Base-by-base conservation (phyloP, 148 eudicot species). In the Camellia lanceoleosa region DNA sequence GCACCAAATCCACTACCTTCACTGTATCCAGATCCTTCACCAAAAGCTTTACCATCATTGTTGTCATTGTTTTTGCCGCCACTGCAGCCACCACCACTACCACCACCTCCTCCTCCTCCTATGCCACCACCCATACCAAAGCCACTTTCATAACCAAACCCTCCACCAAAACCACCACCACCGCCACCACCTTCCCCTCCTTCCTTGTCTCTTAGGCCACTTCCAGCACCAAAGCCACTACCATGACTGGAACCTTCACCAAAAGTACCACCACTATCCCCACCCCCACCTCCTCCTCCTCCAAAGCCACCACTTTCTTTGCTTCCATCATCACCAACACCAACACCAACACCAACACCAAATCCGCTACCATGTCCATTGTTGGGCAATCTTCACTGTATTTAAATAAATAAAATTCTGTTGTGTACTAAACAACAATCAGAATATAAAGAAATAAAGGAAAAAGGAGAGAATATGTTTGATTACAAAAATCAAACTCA, bases 311-410 rank as follows among this genome's bases (percentile, higher is more conserved):
- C 69, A 42, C 20, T 58, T 41, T 18, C 64, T 6, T 19, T 19
- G 12, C 80, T 74, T 43, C 67, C 76, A 5, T 66, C 73, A 8
- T 41, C 68, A 0, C 82, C 85, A 3, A 14, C 18, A 49, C 85
- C 85, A 3, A 14, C 16, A 59, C 85, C 85, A 42, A 41, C 81
- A 77, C 85, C 85, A 43, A 41, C 78, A 71, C 81, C 85, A 38
- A 54, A 19, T 5, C 84, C 77, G 11, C 54, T 55, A 3, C 83
- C 81, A 14, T 70, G 78, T 2, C 85, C 87, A n/a, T n/a, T n/a
- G n/a, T n/a, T n/a, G n/a, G n/a, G n/a, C n/a, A n/a, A n/a, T n/a
- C n/a, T n/a, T n/a, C n/a, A n/a, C n/a, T n/a, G n/a, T n/a, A n/a
- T n/a, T n/a, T n/a, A n/a, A n/a, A n/a, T n/a, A n/a, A n/a, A n/a